Percentiles rank a stretch among this genome's conserved stretches.
Conservation (phyloP, 148 eudicot genomes). For the Persicaria tinctoria region DNA sequence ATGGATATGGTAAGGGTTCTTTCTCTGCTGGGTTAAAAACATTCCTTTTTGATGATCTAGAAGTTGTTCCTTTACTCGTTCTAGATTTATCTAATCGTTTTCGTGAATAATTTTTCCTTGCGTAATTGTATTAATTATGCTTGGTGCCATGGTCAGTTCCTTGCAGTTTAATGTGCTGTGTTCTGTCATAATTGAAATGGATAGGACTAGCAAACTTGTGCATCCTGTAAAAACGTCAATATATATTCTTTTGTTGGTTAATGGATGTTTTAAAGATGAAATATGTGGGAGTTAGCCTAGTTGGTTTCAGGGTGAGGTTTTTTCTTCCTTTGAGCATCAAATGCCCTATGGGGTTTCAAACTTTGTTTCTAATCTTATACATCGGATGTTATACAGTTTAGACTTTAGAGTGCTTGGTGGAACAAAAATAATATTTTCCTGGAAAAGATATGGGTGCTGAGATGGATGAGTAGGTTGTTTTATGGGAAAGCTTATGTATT, state of each 20-base stretch:
- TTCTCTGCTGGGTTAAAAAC: neutral
- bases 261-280: neutral
- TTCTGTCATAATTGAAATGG: neutral
- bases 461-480: neutral
- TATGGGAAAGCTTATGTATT: neutral
- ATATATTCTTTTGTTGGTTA: neutral
- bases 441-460: neutral
- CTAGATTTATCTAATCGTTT: neutral
- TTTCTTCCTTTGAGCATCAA: neutral
- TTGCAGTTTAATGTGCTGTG: neutral
- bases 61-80: neutral
- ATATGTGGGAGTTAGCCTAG: neutral
- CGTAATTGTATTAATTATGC: neutral
- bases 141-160: neutral
- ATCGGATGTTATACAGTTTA: neutral
- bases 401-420: neutral
- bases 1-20: neutral
- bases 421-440: neutral
- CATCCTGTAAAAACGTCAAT: neutral
- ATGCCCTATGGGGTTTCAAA: neutral
- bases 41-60: neutral
- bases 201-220: neutral
- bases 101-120: neutral
- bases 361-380: neutral
- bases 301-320: neutral